Conservation (phyloP, 2,329 filamentous ascomycete genomes). For the Aureobasidium mangrovei region DNA sequence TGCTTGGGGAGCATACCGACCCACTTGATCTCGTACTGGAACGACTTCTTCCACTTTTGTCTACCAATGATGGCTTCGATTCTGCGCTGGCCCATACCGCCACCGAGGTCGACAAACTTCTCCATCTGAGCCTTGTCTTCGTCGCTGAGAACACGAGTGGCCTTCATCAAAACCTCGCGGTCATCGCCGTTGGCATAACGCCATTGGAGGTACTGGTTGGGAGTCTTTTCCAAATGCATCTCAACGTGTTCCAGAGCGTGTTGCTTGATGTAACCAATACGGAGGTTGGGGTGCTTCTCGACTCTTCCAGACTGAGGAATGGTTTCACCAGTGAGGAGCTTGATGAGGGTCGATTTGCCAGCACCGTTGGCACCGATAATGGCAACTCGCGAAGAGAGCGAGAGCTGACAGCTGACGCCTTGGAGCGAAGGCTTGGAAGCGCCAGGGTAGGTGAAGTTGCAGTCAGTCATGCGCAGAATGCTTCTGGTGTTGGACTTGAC, state of each 20-base stretch:
- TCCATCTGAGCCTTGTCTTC: slow-evolving; percentile 87
- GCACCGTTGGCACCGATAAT: slow-evolving; percentile 97
- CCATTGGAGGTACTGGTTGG: slow-evolving; percentile 98
- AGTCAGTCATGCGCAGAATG: slow-evolving; percentile 90
- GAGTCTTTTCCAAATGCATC: slow-evolving; percentile 98
- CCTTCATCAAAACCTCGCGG: slow-evolving; percentile 94
- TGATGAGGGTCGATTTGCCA: slow-evolving; percentile 96
- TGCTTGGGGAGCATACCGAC: slow-evolving; percentile 76
- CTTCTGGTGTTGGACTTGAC: slow-evolving; percentile 92
- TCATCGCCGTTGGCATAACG: slow-evolving; percentile 96
- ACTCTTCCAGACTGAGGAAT: slow-evolving; percentile 78
- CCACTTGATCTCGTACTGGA: slow-evolving; percentile 99
- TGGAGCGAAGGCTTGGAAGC: slow-evolving; percentile 75
- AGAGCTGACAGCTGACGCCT: slow-evolving; percentile 81
- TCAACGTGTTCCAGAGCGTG: slow-evolving; percentile 98
- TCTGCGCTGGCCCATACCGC: slow-evolving; percentile 68
- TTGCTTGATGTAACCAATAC: slow-evolving; percentile 99
- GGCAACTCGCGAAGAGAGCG: slow-evolving; percentile 83
- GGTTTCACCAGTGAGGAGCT: slow-evolving; percentile 86
- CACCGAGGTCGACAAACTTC: slow-evolving; percentile 73
- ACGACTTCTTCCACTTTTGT: slow-evolving; percentile 98
- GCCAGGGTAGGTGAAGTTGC: slow-evolving; percentile 88
- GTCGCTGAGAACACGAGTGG: slow-evolving; percentile 80
- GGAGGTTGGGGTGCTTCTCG: slow-evolving; percentile 96
- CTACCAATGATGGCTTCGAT: slow-evolving; percentile 88